Evolutionary conservation across 2,329 filamentous ascomycete genomes (phyloP).

Genomic region (Colletotrichum orbiculare): DNA sequence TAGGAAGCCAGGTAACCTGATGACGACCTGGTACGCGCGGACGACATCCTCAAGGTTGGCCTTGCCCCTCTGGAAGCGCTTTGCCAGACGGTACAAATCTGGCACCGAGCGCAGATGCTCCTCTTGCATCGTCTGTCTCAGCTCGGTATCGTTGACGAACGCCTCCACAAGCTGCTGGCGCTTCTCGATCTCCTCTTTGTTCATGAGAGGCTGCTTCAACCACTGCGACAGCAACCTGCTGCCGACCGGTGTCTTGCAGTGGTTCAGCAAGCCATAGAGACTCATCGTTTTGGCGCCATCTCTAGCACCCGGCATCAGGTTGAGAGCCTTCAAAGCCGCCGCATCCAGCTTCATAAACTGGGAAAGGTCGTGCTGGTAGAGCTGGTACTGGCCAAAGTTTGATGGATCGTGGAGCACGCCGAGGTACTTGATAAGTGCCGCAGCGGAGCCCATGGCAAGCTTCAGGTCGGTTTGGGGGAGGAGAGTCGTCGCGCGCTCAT

Average conservation of each 20-base stretch:
- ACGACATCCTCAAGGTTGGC: conserved; percentile 97
- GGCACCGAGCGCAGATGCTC: conserved; percentile 93
- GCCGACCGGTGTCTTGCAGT: conserved; percentile 96
- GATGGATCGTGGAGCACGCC: conserved; percentile 89
- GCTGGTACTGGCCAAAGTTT: conserved; percentile 96
- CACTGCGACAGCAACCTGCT: conserved; percentile 92
- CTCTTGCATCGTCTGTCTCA: conserved; percentile 96
- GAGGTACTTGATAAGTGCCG: conserved; percentile 94
- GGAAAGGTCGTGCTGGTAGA: conserved; percentile 96
- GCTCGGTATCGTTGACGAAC: conserved; percentile 91
- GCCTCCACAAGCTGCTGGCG: conserved; percentile 95
- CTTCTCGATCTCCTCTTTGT: conserved; percentile 85
- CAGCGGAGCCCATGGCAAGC: conserved; percentile 93
- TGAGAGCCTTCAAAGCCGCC: conserved; percentile 91
- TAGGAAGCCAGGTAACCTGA: conserved; percentile 90
- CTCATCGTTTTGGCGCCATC: conserved; percentile 99
- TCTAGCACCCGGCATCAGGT: conserved; percentile 94
- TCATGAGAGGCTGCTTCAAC: conserved; percentile 98
- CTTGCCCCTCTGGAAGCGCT: conserved; percentile 91
- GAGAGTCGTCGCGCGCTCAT: conserved; percentile 80
- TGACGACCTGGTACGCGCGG: conserved; percentile 92
- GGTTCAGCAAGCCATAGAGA: conserved; percentile 90
- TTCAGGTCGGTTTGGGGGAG: conserved; percentile 93
- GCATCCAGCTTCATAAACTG: conserved; percentile 99
- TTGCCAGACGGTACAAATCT: conserved; percentile 91